Evolutionary conservation across 2,329 filamentous ascomycete species (phyloP), one percentile per base, ranked within the genome.

Genomic region (Penicillium sp.): DNA sequence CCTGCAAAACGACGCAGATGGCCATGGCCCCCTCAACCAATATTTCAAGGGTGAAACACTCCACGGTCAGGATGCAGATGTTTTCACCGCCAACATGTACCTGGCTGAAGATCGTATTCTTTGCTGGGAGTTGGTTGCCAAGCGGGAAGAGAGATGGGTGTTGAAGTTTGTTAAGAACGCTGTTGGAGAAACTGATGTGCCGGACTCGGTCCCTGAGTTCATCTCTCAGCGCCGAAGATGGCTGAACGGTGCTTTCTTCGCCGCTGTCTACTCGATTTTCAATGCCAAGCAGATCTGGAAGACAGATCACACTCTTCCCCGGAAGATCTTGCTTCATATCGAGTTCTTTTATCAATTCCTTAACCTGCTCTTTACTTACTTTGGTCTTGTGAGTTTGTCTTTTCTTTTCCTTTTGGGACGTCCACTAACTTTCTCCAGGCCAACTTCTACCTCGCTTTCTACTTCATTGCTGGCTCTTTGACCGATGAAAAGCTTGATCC

Each of bases 21-120:
- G 94, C 0, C 91, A 97, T 68, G 94, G 94, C 0, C 94, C 94
- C 0, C 79, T 99, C 47, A 96, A 92, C 70, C 94, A 97, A 75
- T 99, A 99, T 72, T 23, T 23, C 23, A 23, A 23, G 23, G 23
- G 23, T 61, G 94, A 99, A 75, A 97, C 93, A 1, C 79, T 99
- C 27, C 94, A 97, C 68, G 94, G 94, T 15, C 90, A 96, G 65
- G 91, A 97, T 71, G 94, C 95, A 10, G 93, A 97, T 72, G 91
- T 97, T 4, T 97, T 97, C 69, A 97, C 93, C 0, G 92, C 94
- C 35, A 99, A 99, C 75, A 99, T 99, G 94, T 99, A 97, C 70
- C 84, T 99, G 55, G 94, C 94, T 53, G 94, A 99, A 72, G 94
- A 99, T 82, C 90, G 94, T 80, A 99, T 99, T 70, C 86, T 99